Conservation (phyloP, 2,329 filamentous ascomycete genomes). For the Exophiala bonariae region DNA sequence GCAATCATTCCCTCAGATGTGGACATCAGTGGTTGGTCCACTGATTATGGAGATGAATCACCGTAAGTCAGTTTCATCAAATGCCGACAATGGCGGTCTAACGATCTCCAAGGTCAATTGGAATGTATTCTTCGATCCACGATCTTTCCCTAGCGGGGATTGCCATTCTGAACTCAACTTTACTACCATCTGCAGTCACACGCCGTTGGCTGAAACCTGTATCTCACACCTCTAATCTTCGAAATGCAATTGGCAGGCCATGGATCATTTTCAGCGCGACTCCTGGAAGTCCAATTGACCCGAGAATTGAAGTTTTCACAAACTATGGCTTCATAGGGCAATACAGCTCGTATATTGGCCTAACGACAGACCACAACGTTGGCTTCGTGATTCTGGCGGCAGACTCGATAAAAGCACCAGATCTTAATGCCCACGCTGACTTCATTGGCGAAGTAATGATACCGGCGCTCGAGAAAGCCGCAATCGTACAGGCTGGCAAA, state of each 20-base stretch:
- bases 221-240: slow-evolving; percentile 30
- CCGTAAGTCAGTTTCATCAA: not conserved
- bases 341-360: slow-evolving; percentile 36
- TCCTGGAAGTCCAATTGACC: slow-evolving; percentile 12
- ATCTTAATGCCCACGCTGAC: slow-evolving; percentile 32
- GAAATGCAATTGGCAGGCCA: slow-evolving; percentile 43
- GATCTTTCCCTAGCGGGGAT: slow-evolving; percentile 46
- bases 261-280: slow-evolving; percentile 41
- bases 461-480: slow-evolving; percentile 30
- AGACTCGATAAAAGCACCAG: slow-evolving; percentile 19
- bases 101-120: slow-evolving; percentile 18
- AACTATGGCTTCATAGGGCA: slow-evolving; percentile 33
- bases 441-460: slow-evolving; percentile 30
- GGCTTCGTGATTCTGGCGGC: slow-evolving; percentile 37
- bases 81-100: no score
- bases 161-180: slow-evolving; percentile 41
- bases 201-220: slow-evolving; percentile 49
- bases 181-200: slow-evolving; percentile 38
- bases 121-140: slow-evolving; percentile 46
- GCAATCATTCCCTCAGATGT: slow-evolving; percentile 39
- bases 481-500: slow-evolving; percentile 27
- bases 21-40: slow-evolving; percentile 14
- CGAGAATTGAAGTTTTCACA: slow-evolving; percentile 37
- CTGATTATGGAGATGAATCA: slow-evolving; percentile 6
- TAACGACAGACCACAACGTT: slow-evolving; percentile 36